Conservation (phyloP, 768 basidiomycete species). For the Agrocybe pediades region DNA sequence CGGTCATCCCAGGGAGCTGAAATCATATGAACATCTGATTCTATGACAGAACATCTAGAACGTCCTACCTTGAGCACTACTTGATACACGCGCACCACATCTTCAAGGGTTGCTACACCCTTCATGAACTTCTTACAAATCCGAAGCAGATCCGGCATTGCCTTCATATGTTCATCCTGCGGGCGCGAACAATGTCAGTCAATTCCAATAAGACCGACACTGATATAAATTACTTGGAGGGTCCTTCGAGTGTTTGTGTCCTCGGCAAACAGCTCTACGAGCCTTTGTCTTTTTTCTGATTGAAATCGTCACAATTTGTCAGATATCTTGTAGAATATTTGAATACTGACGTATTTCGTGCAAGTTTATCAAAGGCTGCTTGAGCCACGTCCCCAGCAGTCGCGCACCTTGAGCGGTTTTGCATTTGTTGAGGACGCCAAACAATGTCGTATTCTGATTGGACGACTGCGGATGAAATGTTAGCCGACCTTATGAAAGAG, state of each 20-base stretch:
- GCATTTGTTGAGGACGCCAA: slow-evolving; percentile 91
- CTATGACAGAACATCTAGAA: too few species aligned
- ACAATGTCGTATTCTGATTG: slow-evolving; percentile 82
- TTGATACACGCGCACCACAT: slow-evolving; percentile 95
- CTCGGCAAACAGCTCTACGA: slow-evolving; percentile 87
- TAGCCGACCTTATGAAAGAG: background rate
- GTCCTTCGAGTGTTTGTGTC: slow-evolving; percentile 70
- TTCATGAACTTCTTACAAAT: slow-evolving; percentile 92
- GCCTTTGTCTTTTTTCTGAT: slow-evolving; percentile 83
- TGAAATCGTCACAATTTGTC: background rate
- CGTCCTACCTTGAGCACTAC: slow-evolving; percentile 84
- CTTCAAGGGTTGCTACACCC: slow-evolving; percentile 81
- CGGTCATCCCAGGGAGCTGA: slow-evolving; percentile 79
- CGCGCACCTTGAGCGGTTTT: slow-evolving; percentile 95
- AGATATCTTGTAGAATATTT: background rate
- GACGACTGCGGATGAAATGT: slow-evolving; percentile 40
- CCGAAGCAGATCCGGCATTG: slow-evolving; percentile 93
- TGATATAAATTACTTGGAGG: slow-evolving; percentile 57
- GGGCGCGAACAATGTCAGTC: background rate
- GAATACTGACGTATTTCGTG: slow-evolving; percentile 82
- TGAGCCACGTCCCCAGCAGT: slow-evolving; percentile 88
- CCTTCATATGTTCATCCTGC: slow-evolving; percentile 86
- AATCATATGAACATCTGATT: too few species aligned
- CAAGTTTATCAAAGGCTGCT: slow-evolving; percentile 91
- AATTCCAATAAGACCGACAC: background rate